Base-by-base conservation (phyloP, 2,329 filamentous ascomycete species). In the Ascochyta rabiei region DNA sequence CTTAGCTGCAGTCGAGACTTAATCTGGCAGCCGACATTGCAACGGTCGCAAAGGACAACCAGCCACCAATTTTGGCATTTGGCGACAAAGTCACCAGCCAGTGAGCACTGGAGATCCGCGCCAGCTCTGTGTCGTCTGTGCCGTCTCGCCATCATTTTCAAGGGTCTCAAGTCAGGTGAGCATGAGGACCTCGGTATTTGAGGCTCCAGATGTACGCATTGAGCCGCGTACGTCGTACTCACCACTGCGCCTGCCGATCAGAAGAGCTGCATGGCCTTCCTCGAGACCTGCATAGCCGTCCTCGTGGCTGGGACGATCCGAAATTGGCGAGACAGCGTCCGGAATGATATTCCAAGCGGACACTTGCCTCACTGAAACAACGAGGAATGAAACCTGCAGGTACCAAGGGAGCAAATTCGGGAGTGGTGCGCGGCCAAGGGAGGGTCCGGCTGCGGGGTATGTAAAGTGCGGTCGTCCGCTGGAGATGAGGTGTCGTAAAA, bases 321-420 rank as follows among this genome's bases (percentile, higher is more conserved):
- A 26, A 46, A 46, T 37, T 46, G 48, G 54, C 44, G 34, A 57
- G 38, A 55, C 54, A 50, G 33, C 18, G 34, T 44, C 48, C 53
- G 54, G 54, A 60, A 57, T 60, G 54, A 60, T 42, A 45, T 33
- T 44, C 44, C 31, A 55, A 44, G 46, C 48, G 48, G 57, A 50
- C 40, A 24, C 46, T 19, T 44, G 33, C 44, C 30, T 26, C 45
- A 46, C 48, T 45, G 44, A 54, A 43, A 39, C 47, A 46, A 51
- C 19, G 54, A 50, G 54, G 54, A 60, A 57, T 57, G 57, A 57
- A 53, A 60, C 47, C 41, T 37, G 43, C 31, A 46, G 50, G 42
- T 40, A 41, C 50, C 57, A 60, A 60, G 57, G 57, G 49, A 54
- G 57, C 19, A 38, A 34, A 28, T 31, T 13, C 28, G 24, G 23